Base-by-base conservation (phyloP, 2,329 filamentous ascomycete species). In the Chrysosporium keratinophilum region DNA sequence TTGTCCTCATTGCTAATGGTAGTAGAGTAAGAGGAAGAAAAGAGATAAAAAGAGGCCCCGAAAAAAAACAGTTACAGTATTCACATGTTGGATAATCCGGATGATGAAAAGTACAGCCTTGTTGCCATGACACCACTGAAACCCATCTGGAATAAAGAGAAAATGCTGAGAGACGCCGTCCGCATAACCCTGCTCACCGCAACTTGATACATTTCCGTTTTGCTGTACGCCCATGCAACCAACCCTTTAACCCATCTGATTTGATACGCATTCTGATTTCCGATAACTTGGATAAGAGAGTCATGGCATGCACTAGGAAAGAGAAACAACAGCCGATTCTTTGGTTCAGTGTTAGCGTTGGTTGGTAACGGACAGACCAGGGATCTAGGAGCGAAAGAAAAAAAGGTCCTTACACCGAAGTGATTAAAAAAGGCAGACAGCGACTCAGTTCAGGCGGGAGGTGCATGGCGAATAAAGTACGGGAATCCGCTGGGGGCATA, bases 401-500 rank as follows among this genome's bases (percentile, higher is more conserved):
- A 33, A 12, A 20, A 10, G 12, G n/a, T n/a, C 34, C 48, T 15
- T 14, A 50, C 48, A 15, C n/a, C 11, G 23, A 52, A 42, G 33
- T 34, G 40, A 10, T 12, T 43, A 2, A n/a, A n/a, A n/a, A n/a
- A n/a, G n/a, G 17, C 33, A n/a, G 35, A 42, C 2, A 6, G 33
- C n/a, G 5, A 12, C 1, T 4, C 7, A 20, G 31, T 37, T 42
- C 17, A 53, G 15, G 51, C 34, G 23, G 37, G 20, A 23, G 33
- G 33, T 2, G 42, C 31, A 6, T 57, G 53, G 6, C 56, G 56
- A 45, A 57, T 41, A 33, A 50, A 57, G 31, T 57, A 57, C 31
- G 53, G 53, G 33, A 40, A 57, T n/a, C 56, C 56, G 5, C 37
- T 47, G 12, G 41, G 33, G 3, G 49, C 47, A 40, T 57, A 51